Percentiles rank a stretch among this genome's conserved stretches.
These are phyloP conservation scores for Rhexocercosporidium sp. DNA, from an alignment of 2,329 filamentous ascomycete genomes.

Conservation along the genomic window DNA sequence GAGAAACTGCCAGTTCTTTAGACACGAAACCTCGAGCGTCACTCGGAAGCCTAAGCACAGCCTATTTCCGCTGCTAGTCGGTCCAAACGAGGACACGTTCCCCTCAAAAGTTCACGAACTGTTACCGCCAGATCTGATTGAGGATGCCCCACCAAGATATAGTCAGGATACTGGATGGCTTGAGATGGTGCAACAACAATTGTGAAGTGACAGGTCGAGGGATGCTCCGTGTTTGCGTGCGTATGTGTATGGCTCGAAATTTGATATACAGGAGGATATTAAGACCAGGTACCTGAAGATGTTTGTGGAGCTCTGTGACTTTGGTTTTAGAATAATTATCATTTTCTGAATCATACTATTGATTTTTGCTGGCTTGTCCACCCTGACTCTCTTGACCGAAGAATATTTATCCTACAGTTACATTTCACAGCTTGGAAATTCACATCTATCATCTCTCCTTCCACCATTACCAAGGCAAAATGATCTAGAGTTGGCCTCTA, in stretches of 20 bases:
- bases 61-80: background rate
- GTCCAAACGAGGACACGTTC: background rate
- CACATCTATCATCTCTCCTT: background rate
- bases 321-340: background rate
- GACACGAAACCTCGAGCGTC: background rate
- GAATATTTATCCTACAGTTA: background rate
- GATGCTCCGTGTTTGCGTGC: background rate
- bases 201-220: background rate
- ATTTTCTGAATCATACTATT: background rate
- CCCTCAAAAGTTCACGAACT: background rate
- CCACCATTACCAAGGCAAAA: too few species aligned
- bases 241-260: background rate
- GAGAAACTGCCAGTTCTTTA: background rate
- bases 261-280: background rate
- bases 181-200: background rate
- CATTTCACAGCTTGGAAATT: background rate
- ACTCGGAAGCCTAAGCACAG: background rate
- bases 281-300: background rate
- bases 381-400: background rate
- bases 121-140: too few species aligned
- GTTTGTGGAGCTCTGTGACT: background rate
- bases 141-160: too few species aligned
- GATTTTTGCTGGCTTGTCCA: background rate
- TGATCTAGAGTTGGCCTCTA: too few species aligned
- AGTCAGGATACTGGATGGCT: background rate